Evolutionary conservation across 805 yeast species (phyloP).

Genomic region (Myxozyma neglecta): DNA sequence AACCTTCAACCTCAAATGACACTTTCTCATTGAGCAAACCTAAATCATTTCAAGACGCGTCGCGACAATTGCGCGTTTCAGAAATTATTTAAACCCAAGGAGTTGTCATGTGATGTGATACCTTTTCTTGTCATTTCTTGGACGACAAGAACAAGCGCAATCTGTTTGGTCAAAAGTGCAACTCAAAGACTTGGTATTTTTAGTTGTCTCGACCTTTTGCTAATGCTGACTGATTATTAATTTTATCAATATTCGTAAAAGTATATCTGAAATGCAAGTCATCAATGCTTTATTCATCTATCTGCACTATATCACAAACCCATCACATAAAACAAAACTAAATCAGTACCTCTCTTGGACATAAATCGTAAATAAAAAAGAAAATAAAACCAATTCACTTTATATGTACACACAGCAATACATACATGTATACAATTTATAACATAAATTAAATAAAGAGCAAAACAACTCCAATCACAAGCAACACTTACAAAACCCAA

Average conservation of each 20-base stretch:
- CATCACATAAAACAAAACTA: background rate
- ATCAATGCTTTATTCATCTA: background rate
- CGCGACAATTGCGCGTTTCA: too few relatives aligned
- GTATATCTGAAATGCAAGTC: background rate
- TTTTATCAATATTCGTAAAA: background rate
- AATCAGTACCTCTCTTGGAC: background rate
- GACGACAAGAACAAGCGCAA: too few relatives aligned
- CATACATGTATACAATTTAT: background rate
- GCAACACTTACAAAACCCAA: background rate
- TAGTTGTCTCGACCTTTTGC: too few relatives aligned
- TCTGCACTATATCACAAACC: background rate
- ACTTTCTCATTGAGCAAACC: too few relatives aligned
- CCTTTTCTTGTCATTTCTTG: too few relatives aligned
- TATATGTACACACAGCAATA: background rate
- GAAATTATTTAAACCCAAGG: too few relatives aligned
- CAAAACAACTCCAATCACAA: background rate
- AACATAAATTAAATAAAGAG: background rate
- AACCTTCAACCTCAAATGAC: too few relatives aligned
- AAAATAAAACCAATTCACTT: background rate
- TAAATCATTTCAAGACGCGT: too few relatives aligned
- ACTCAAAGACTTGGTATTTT: too few relatives aligned
- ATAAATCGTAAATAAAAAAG: background rate
- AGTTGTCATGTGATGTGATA: too few relatives aligned
- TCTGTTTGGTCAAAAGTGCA: too few relatives aligned
- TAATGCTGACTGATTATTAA: too few relatives aligned